Conservation (phyloP, 2,329 filamentous ascomycete genomes). For the Colletotrichum euphorbiae region DNA sequence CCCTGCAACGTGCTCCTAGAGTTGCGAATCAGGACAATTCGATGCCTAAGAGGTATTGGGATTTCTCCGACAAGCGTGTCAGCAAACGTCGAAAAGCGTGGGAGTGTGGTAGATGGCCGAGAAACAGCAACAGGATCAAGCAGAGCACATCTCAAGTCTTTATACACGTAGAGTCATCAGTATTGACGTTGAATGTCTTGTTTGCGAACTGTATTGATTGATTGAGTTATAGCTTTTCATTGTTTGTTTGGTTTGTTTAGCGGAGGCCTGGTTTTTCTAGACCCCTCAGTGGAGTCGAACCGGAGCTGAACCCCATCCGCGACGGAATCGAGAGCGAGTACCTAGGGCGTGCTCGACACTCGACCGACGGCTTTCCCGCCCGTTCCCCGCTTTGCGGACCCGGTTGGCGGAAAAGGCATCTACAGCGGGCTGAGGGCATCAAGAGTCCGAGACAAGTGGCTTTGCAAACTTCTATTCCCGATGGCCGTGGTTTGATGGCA, state of each 20-base stretch:
- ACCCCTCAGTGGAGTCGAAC: conserved; percentile 1
- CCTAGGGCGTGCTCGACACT: not conserved
- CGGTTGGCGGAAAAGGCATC: not conserved
- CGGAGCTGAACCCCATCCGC: conserved; percentile 5
- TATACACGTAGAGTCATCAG: not conserved
- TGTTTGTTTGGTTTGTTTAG: conserved; percentile 15
- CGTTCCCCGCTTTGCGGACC: conserved; percentile 2
- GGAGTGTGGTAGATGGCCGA: no score
- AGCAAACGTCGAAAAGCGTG: no score
- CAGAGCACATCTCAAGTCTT: not conserved
- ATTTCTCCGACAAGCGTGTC: not conserved
- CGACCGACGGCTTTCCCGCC: conserved; percentile 13
- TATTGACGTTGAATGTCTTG: not conserved
- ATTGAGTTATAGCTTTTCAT: not conserved
- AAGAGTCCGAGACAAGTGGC: not conserved
- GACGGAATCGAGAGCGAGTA: not conserved
- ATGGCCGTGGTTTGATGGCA: not conserved
- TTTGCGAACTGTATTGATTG: not conserved
- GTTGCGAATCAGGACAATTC: conserved; percentile 5
- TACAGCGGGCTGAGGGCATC: not conserved
- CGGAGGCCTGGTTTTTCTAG: not conserved
- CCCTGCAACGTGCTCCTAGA: not conserved
- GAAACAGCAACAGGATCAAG: not conserved
- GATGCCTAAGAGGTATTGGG: conserved; percentile 6
- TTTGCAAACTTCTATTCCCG: no score